Percentiles rank a stretch among this genome's conserved stretches.
These are phyloP conservation scores for Tylopilus sp. DNA, from an alignment of 768 basidiomycete genomes.

Conservation along the genomic window DNA sequence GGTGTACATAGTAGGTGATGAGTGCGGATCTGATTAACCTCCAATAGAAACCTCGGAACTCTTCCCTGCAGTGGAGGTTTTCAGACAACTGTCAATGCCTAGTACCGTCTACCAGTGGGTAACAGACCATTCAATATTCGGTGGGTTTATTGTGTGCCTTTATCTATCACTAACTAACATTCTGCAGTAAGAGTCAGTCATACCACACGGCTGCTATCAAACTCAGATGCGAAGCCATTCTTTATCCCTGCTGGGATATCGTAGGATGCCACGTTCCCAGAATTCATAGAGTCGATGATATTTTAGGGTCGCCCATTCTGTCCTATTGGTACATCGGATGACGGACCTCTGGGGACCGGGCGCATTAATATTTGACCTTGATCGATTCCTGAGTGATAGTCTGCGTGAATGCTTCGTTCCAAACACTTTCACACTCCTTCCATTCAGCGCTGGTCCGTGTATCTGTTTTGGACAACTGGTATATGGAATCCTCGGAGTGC, in stretches of 20 bases:
- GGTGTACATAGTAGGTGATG: slow-evolving; percentile 24
- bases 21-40: background rate
- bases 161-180: background rate
- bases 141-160: slow-evolving; percentile 9
- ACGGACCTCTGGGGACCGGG: slow-evolving; percentile 38
- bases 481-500: slow-evolving; percentile 13
- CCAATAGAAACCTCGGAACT: slow-evolving; percentile 31
- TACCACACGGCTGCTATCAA: slow-evolving; percentile 24
- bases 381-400: slow-evolving; percentile 39
- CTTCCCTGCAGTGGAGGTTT: slow-evolving; percentile 32
- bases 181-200: slow-evolving; percentile 21
- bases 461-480: slow-evolving; percentile 39
- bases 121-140: slow-evolving; percentile 34
- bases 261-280: slow-evolving; percentile 8
- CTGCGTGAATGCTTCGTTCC: slow-evolving; percentile 33
- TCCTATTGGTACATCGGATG: slow-evolving; percentile 37
- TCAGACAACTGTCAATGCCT: background rate
- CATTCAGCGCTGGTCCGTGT: slow-evolving; percentile 17
- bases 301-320: slow-evolving; percentile 25
- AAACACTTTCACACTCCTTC: slow-evolving; percentile 42
- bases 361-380: slow-evolving; percentile 36
- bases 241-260: slow-evolving; percentile 26
- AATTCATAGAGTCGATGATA: background rate
- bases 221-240: slow-evolving; percentile 24
- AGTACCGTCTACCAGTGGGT: background rate